These are phyloP conservation scores for Haplosporangium sp. DNA, from an alignment of 371 early-diverging fungal genomes.

Conservation along the genomic window DNA sequence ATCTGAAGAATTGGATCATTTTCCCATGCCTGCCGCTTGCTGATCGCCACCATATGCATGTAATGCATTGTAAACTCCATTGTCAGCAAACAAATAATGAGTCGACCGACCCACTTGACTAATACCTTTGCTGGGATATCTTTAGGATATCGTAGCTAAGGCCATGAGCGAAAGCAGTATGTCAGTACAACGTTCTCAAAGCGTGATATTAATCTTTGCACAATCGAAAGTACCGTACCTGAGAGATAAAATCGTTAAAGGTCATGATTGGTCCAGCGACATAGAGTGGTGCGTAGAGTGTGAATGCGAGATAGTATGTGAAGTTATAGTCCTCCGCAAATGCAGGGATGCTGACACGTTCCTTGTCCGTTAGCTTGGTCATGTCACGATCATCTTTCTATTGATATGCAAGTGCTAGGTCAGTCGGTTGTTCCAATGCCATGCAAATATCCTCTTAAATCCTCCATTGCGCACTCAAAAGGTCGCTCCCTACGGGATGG, in stretches of 20 bases:
- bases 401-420: background rate
- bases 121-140: slow-evolving; percentile 57
- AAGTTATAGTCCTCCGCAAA: slow-evolving; percentile 76
- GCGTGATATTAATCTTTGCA: background rate
- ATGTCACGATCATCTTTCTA: slow-evolving; percentile 61
- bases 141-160: slow-evolving; percentile 64
- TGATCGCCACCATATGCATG: slow-evolving; percentile 88
- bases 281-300: slow-evolving; percentile 91
- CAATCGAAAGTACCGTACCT: slow-evolving; percentile 61
- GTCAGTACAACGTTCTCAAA: background rate
- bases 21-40: slow-evolving; percentile 83
- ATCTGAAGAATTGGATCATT: slow-evolving; percentile 79
- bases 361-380: slow-evolving; percentile 62
- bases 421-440: background rate
- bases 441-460: background rate
- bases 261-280: slow-evolving; percentile 96
- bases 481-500: background rate
- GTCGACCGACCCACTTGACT: slow-evolving; percentile 61
- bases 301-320: slow-evolving; percentile 80
- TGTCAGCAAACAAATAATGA: slow-evolving; percentile 63
- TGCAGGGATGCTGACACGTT: slow-evolving; percentile 69
- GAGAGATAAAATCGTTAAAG: slow-evolving; percentile 90
- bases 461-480: background rate
- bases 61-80: slow-evolving; percentile 90
- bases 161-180: background rate